These are phyloP conservation scores for Pseudocercospora fijiensis DNA, from an alignment of 2,329 filamentous ascomycete species.

Conservation along the genomic window DNA sequence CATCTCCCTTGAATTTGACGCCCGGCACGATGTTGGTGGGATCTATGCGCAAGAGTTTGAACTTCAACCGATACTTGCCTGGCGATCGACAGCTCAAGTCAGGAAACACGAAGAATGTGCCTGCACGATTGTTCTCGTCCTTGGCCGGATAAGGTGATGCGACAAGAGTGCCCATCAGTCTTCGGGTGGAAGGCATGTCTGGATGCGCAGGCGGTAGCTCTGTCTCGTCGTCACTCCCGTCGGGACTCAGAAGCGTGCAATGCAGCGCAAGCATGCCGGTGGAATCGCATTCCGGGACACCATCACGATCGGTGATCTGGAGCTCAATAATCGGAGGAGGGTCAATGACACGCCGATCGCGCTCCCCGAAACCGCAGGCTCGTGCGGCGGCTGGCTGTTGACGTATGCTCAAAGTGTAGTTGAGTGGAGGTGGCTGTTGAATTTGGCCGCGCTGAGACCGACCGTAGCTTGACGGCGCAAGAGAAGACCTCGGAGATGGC, in stretches of 20 bases:
- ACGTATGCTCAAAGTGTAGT: conserved; percentile 60
- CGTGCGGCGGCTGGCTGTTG: conserved; percentile 77
- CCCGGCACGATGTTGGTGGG: conserved; percentile 58
- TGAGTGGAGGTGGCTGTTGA: conserved; percentile 30
- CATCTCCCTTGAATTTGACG: conserved; percentile 46
- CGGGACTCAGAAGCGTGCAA: conserved; percentile 72
- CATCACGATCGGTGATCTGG: conserved; percentile 59
- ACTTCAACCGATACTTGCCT: conserved; percentile 71
- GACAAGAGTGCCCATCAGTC: conserved; percentile 77
- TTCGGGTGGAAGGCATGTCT: conserved; percentile 66
- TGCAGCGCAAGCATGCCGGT: conserved; percentile 63
- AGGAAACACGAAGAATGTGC: conserved; percentile 83
- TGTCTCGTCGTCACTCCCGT: conserved; percentile 66
- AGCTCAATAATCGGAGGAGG: conserved; percentile 80
- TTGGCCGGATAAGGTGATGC: conserved; percentile 73
- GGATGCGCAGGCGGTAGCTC: conserved; percentile 49
- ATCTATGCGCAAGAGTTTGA: conserved; percentile 71
- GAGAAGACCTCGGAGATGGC: conserved; percentile 30
- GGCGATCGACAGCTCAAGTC: conserved; percentile 78
- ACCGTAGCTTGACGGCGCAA: conserved; percentile 15
- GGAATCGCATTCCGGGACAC: conserved; percentile 59
- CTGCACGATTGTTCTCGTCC: conserved; percentile 70
- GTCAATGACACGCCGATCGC: conserved; percentile 78
- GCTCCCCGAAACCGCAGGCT: conserved; percentile 79
- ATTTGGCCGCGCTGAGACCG: conserved; percentile 11